Conservation (phyloP, 305 asterid genomes). For the Solanum hybrid region DNA sequence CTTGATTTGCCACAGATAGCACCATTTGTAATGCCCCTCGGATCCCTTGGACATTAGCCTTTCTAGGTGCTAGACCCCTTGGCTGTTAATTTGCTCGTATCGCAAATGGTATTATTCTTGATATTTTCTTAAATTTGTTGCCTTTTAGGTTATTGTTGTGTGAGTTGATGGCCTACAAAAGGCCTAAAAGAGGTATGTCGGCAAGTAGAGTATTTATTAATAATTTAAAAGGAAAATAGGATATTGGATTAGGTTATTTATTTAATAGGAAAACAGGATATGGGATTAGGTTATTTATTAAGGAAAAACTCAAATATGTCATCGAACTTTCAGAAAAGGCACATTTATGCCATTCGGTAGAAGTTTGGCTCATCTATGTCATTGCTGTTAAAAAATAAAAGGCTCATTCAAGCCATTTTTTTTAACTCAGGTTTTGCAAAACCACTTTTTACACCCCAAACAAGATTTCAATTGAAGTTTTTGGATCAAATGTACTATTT, state of each 20-base stretch:
- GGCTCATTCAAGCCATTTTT: too few relatives aligned
- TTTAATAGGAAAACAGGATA: too few relatives aligned
- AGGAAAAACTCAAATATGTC: too few relatives aligned
- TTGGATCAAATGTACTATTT: too few relatives aligned
- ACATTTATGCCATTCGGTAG: too few relatives aligned
- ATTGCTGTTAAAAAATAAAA: too few relatives aligned
- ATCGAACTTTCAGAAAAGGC: too few relatives aligned
- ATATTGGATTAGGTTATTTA: background rate
- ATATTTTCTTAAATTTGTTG: background rate
- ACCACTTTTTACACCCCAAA: too few relatives aligned
- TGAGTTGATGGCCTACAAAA: background rate
- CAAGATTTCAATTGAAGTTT: too few relatives aligned
- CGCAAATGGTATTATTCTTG: background rate
- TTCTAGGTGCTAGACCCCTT: background rate
- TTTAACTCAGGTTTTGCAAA: too few relatives aligned
- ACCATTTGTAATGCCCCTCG: background rate
- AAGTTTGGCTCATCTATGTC: too few relatives aligned
- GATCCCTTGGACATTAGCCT: background rate
- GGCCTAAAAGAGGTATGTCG: background rate
- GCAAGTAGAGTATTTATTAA: background rate
- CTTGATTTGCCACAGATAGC: background rate
- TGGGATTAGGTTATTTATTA: too few relatives aligned
- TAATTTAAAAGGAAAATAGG: background rate
- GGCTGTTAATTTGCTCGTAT: background rate
- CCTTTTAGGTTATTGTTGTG: background rate